Percentiles rank a stretch among this genome's conserved stretches.
phyloP scores from a whole-genome alignment of 2,329 filamentous ascomycete species.

The Coniochaeta ligniaria region DNA sequence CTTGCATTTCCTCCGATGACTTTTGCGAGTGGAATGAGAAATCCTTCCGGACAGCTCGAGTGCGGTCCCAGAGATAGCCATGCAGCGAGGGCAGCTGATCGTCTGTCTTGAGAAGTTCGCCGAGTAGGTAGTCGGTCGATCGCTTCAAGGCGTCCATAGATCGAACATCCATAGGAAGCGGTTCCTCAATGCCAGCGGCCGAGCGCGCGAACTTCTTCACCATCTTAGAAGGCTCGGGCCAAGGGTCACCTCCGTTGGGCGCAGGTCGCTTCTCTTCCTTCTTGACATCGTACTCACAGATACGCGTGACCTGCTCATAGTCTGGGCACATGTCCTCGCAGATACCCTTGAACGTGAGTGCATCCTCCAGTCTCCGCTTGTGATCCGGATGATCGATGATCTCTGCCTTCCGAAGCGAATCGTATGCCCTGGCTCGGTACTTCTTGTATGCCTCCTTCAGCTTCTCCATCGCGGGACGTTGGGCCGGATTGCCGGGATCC shows the following conservation, averaged over 20 bases:
- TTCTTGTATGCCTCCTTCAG: constrained; percentile 49
- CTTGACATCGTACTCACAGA: constrained; percentile 53
- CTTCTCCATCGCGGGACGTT: constrained; percentile 42
- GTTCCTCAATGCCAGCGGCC: constrained; percentile 60
- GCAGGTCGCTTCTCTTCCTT: constrained; percentile 42
- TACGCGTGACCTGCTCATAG: constrained; percentile 56
- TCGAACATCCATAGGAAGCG: constrained; percentile 61
- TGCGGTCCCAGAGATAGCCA: constrained; percentile 62
- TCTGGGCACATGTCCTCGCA: constrained; percentile 66
- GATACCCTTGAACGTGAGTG: constrained; percentile 60
- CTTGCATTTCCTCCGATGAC: constrained; percentile 46
- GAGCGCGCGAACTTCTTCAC: constrained; percentile 62
- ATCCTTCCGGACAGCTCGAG: constrained; percentile 59
- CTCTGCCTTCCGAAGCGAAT: constrained; percentile 49
- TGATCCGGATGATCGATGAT: constrained; percentile 60
- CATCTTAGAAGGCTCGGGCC: constrained; percentile 47
- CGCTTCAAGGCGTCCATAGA: constrained; percentile 50
- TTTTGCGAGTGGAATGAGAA: constrained; percentile 61
- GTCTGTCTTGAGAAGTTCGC: constrained; percentile 48
- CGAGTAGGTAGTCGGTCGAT: constrained; percentile 57
- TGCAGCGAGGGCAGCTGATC: constrained; percentile 48
- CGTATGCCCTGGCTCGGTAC: constrained; percentile 50
- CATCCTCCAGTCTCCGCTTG: constrained; percentile 53
- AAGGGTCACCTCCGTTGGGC: constrained; percentile 29
- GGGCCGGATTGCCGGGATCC: constrained; percentile 44